Percentiles rank a stretch among this genome's conserved stretches.
These are phyloP conservation scores for Phaeomoniella chlamydospora DNA, from an alignment of 2,329 filamentous ascomycete genomes.

Conservation along the genomic window DNA sequence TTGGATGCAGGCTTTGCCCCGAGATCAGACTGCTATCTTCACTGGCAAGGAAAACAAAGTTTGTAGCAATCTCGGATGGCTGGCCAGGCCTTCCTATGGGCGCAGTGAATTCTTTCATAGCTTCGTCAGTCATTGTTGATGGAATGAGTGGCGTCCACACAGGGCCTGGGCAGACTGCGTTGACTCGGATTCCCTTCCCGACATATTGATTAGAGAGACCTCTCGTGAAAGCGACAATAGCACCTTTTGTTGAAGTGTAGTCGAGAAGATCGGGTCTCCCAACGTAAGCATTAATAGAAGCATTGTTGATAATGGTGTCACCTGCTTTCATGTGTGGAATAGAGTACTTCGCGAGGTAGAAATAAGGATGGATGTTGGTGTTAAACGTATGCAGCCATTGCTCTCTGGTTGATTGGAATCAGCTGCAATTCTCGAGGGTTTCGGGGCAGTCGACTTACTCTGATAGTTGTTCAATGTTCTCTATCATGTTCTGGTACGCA, in stretches of 20 bases:
- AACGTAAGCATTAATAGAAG: conserved; percentile 71
- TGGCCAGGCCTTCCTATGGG: conserved; percentile 69
- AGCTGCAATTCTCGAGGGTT: neutral
- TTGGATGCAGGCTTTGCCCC: conserved; percentile 56
- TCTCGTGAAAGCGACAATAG: conserved; percentile 66
- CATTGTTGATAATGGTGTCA: conserved; percentile 70
- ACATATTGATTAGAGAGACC: conserved; percentile 63
- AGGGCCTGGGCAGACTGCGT: conserved; percentile 62
- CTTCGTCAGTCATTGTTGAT: conserved; percentile 54
- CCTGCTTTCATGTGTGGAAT: conserved; percentile 63
- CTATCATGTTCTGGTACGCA: conserved; percentile 59
- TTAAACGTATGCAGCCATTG: conserved; percentile 72
- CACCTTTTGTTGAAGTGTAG: conserved; percentile 39
- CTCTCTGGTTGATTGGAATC: conserved; percentile 30
- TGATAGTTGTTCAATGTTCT: conserved; percentile 55
- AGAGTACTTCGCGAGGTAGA: conserved; percentile 65
- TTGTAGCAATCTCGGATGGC: conserved; percentile 68
- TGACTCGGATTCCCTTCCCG: conserved; percentile 58
- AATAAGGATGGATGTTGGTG: conserved; percentile 71
- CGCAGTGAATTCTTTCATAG: conserved; percentile 55
- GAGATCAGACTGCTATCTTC: conserved; percentile 59
- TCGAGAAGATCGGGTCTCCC: conserved; percentile 68
- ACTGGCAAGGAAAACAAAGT: conserved; percentile 67
- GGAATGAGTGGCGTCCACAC: conserved; percentile 68
- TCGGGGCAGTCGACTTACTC: conserved; percentile 37